Percentiles rank a stretch among this genome's conserved stretches.
Conservation (phyloP, 1,284 basidiomycete species). For the Trametes pubescens region DNA sequence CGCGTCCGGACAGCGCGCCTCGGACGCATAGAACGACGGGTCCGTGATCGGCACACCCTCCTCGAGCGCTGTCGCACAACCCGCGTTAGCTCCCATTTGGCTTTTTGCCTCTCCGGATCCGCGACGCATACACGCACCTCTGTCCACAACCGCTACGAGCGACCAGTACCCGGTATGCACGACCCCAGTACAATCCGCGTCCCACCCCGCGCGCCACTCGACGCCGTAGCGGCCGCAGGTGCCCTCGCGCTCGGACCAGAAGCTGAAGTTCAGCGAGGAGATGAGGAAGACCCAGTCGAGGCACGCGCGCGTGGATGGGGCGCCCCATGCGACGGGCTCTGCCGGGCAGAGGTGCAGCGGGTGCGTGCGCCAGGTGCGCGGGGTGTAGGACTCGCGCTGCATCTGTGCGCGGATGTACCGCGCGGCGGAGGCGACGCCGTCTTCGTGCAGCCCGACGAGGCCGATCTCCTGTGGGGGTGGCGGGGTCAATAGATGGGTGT, state of each 20-base stretch:
- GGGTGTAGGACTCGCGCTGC: slow-evolving; percentile 68
- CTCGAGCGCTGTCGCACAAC: slow-evolving; percentile 53
- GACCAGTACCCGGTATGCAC: slow-evolving; percentile 85
- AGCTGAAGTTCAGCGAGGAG: slow-evolving; percentile 85
- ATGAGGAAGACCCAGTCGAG: slow-evolving; percentile 88
- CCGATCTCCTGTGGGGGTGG: slow-evolving; percentile 7
- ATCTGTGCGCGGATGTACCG: slow-evolving; percentile 60
- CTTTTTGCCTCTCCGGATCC: slow-evolving; percentile 2
- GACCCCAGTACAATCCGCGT: slow-evolving; percentile 47
- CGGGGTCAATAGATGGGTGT: background rate
- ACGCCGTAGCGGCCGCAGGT: slow-evolving; percentile 70
- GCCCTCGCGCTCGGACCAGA: slow-evolving; percentile 80
- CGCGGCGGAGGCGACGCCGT: slow-evolving; percentile 26
- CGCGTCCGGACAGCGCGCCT: slow-evolving; percentile 67
- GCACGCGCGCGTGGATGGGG: slow-evolving; percentile 62
- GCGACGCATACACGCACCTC: slow-evolving; percentile 56
- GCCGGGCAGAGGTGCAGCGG: slow-evolving; percentile 76
- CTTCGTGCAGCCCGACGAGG: slow-evolving; percentile 21
- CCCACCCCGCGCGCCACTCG: slow-evolving; percentile 78
- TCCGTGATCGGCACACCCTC: slow-evolving; percentile 78
- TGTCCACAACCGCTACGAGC: slow-evolving; percentile 77
- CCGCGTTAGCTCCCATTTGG: background rate
- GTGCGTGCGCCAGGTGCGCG: slow-evolving; percentile 81
- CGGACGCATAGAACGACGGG: slow-evolving; percentile 77
- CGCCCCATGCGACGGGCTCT: slow-evolving; percentile 60